A percentile compares a stretch with the other conserved stretches of the same genome.
These are phyloP conservation scores for Madurella fahalii DNA, from an alignment of 2,329 filamentous ascomycete genomes.

Conservation along the genomic window DNA sequence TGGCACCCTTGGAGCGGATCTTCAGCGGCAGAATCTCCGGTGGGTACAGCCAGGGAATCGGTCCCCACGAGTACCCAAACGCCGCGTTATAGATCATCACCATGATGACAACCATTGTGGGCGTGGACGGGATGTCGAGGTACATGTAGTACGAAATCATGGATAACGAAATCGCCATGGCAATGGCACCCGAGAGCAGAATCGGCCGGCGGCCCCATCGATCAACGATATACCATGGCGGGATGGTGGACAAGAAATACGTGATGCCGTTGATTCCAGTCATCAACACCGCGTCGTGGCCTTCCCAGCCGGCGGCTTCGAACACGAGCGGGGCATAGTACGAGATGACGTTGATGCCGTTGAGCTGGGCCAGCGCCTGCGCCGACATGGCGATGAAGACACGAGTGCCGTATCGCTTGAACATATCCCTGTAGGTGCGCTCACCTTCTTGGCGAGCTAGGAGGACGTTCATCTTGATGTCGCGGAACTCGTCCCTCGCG, in stretches of 20 bases:
- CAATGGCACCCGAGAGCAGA: slow-evolving; percentile 80
- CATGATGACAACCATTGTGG: slow-evolving; percentile 81
- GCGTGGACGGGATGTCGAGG: slow-evolving; percentile 74
- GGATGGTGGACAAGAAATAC: slow-evolving; percentile 87
- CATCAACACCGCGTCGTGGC: slow-evolving; percentile 90
- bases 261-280: slow-evolving; percentile 90
- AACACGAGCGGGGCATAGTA: slow-evolving; percentile 98
- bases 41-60: slow-evolving; percentile 96
- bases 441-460: slow-evolving; percentile 93
- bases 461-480: slow-evolving; percentile 98
- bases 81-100: slow-evolving; percentile 99
- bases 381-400: slow-evolving; percentile 99
- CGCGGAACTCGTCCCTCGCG: slow-evolving; percentile 91
- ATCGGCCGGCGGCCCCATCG: slow-evolving; percentile 85
- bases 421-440: slow-evolving; percentile 89
- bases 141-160: slow-evolving; percentile 94
- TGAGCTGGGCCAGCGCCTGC: slow-evolving; percentile 90
- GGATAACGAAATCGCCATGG: slow-evolving; percentile 85
- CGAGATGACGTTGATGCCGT: slow-evolving; percentile 98
- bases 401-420: slow-evolving; percentile 82
- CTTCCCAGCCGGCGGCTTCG: slow-evolving; percentile 92
- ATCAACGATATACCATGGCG: slow-evolving; percentile 96
- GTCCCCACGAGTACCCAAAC: slow-evolving; percentile 93
- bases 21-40: slow-evolving; percentile 97
- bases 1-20: slow-evolving; percentile 95